These are phyloP conservation scores for Hypholoma sublateritium DNA, from an alignment of 768 basidiomycete species.

Conservation along the genomic window DNA sequence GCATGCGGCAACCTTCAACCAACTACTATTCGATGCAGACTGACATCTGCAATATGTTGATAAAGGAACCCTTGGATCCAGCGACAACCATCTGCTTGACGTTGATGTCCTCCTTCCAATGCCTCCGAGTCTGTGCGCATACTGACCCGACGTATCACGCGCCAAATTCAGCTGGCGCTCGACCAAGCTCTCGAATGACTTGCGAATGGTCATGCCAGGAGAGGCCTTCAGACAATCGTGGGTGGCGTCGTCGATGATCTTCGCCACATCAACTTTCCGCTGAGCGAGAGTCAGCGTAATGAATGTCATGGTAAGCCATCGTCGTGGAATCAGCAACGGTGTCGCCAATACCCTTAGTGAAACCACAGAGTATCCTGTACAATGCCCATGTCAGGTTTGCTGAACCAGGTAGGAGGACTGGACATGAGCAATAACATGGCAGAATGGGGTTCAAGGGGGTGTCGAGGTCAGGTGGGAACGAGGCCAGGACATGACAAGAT, in stretches of 20 bases:
- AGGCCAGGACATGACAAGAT: too few relatives aligned
- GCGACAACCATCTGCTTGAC: slow-evolving; percentile 99
- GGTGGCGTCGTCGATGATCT: slow-evolving; percentile 79
- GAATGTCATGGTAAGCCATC: slow-evolving; percentile 80
- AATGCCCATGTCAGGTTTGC: slow-evolving; percentile 99
- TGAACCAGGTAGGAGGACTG: too few relatives aligned
- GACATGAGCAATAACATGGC: too few relatives aligned
- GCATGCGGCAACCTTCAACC: slow-evolving; percentile 97
- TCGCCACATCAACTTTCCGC: slow-evolving; percentile 76
- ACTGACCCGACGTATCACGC: slow-evolving; percentile 93
- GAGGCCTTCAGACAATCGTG: slow-evolving; percentile 85
- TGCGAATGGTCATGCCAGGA: slow-evolving; percentile 99
- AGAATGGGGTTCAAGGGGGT: too few relatives aligned
- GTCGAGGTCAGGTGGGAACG: too few relatives aligned
- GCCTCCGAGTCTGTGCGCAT: slow-evolving; percentile 96
- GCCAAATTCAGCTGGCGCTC: slow-evolving; percentile 91
- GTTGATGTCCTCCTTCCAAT: slow-evolving; percentile 98
- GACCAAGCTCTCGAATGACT: slow-evolving; percentile 94
- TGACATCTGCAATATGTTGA: slow-evolving; percentile 99
- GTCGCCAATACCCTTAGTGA: slow-evolving; percentile 98
- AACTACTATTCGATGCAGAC: slow-evolving; percentile 98
- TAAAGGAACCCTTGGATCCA: slow-evolving; percentile 97
- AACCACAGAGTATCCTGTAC: slow-evolving; percentile 97
- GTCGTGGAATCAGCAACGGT: slow-evolving; percentile 91
- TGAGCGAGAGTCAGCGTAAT: slow-evolving; percentile 83